Base-by-base conservation (phyloP, 2,329 filamentous ascomycete species). In the Triangularia verruculosa region DNA sequence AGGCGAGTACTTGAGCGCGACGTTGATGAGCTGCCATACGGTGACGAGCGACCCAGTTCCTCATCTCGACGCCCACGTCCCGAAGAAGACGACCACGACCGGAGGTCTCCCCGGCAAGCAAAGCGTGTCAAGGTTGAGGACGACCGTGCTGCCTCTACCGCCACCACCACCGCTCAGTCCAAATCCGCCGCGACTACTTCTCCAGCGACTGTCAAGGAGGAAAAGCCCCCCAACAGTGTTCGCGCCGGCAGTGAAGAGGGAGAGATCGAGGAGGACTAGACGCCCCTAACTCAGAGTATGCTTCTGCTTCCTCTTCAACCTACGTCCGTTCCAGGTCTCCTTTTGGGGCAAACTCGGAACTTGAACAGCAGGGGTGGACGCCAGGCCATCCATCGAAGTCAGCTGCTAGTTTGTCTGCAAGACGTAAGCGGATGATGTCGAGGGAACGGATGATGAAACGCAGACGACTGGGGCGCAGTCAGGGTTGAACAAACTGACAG, bases 221-320 rank as follows among this genome's bases (percentile, higher is more conserved):
- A 69, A 57, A 75, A 64, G 43, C 34, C 63, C 30, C 81, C 86
- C 59, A 80, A 82, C 56, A 85, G 82, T 62, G 82, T 93, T 62
- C 89, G 91, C 72, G 94, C 91, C 64, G 95, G 95, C 60, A 97
- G 93, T 73, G 95, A 99, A 78, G 95, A 99, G 78, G 95, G 95
- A 59, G 95, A 99, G 80, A 98, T 99, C 71, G 95, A 97, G 77
- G 93, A 98, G 81, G 85, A 87, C 70, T 86, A 79, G 24, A 22
- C 22, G 32, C 39, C 30, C 28, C 28, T 20, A 47, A 5, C 17
- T 15, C 13, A n/a, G n/a, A n/a, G n/a, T n/a, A n/a, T n/a, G n/a
- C n/a, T n/a, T n/a, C n/a, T n/a, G n/a, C 34, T 39, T 9, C 32
- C 34, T n/a, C 13, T n/a, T n/a, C 27, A 28, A 4, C 27, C 27